Evolutionary conservation across 2,329 filamentous ascomycete species (phyloP), one percentile per base, ranked within the genome.

Genomic region (Ophiosphaerella herpotricha): DNA sequence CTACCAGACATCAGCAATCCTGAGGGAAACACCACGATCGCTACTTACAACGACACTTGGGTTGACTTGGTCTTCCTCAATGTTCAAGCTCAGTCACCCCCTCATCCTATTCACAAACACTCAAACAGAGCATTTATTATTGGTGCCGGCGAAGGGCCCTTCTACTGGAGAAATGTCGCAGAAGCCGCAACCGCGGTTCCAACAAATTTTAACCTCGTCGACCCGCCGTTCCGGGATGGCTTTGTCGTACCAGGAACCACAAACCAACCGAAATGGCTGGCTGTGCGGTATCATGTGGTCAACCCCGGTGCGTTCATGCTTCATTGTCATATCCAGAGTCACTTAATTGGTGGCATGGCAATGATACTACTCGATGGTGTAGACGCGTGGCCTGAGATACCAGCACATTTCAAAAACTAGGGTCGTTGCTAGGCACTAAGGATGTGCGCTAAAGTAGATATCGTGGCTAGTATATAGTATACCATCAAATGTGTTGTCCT

Each of bases 51-150:
- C 42, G 58, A 63, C 33, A 67, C 67, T 1, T 71, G 67, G 67
- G 53, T 73, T 7, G 68, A 73, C 33, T 54, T 72, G 2, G 54
- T 72, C 38, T 58, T 72, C 52, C 39, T 58, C 12, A 58, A 63
- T 5, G 43, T 51, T 1, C 58, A 56, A 5, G 46, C 45, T 14
- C 43, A 49, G 4, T 80, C 83, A 59, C 82, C 79, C 4, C 74
- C 80, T 8, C 85, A 87, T 50, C 81, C 83, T 0, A 81, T 87
- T 43, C 85, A 87, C 76, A 86, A 86, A 73, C 85, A 87, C 68
- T 79, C 80, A 39, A 83, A 80, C 59, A 85, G 84, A 63, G 83
- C 81, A 71, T 86, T 77, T 58, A 70, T 79, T 16, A 76, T 87
- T 31, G 85, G 84, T 1, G 50, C 70, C 0, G 84, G 83, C 2